Conservation (phyloP, 306 rosid genomes). For the Morella rubra region DNA sequence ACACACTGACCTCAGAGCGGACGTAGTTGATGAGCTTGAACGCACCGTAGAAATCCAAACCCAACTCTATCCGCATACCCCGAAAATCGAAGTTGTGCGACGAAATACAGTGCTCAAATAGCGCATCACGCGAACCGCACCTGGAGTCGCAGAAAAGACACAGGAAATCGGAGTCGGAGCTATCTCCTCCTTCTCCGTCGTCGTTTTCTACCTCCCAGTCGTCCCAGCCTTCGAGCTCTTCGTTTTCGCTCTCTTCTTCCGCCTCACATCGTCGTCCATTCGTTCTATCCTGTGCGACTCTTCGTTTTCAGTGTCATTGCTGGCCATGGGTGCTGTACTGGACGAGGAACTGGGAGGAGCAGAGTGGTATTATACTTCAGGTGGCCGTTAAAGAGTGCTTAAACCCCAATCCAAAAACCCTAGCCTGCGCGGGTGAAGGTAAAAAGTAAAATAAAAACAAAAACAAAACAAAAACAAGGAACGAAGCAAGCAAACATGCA, state of each 20-base stretch:
- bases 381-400: not conserved
- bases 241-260: conserved; percentile 28
- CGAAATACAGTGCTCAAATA: conserved; percentile 63
- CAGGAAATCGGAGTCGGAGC: conserved; percentile 33
- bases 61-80: conserved; percentile 32
- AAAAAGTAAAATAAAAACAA: too few species aligned
- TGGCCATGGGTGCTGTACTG: conserved; percentile 27
- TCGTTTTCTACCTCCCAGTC: conserved; percentile 58
- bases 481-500: too few species aligned
- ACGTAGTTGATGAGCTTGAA: conserved; percentile 80
- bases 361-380: not conserved
- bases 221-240: conserved; percentile 45
- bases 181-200: conserved; percentile 30
- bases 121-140: conserved; percentile 34
- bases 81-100: conserved; percentile 68
- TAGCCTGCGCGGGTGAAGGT: not conserved
- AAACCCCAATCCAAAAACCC: not conserved
- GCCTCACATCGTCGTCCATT: not conserved
- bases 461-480: too few species aligned
- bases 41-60: conserved; percentile 71
- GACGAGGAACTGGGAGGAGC: not conserved
- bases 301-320: not conserved
- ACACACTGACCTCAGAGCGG: conserved; percentile 56
- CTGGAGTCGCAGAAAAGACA: conserved; percentile 77
- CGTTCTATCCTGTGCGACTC: not conserved